Percentiles rank a stretch among this genome's conserved stretches.
These are phyloP conservation scores for Gossypium stocksii DNA, from an alignment of 345 rosid genomes.

Conservation along the genomic window DNA sequence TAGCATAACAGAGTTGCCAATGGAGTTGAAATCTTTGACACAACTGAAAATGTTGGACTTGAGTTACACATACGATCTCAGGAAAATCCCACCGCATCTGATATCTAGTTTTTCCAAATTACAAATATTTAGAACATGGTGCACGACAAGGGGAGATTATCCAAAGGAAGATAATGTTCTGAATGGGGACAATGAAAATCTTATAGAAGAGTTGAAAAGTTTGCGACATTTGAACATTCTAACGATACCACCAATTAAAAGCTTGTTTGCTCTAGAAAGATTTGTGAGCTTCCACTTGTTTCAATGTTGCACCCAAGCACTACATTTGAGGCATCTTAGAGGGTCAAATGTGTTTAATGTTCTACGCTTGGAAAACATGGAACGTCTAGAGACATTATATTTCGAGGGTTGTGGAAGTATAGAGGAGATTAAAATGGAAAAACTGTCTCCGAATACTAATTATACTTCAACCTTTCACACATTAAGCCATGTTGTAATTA, in stretches of 20 bases:
- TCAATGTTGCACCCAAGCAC: background rate
- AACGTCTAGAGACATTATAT: background rate
- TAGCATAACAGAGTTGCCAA: background rate
- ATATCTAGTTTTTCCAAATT: background rate
- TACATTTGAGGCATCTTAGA: background rate
- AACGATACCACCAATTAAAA: background rate
- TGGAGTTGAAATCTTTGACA: background rate
- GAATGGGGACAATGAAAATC: background rate
- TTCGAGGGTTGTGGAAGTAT: background rate
- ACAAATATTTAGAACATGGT: background rate
- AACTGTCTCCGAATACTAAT: background rate
- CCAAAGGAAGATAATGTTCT: background rate
- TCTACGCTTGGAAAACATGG: background rate
- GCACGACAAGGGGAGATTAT: background rate
- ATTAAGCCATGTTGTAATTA: background rate
- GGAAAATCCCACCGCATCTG: background rate
- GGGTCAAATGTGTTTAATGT: background rate
- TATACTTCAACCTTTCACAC: background rate
- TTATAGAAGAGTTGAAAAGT: background rate
- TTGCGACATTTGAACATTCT: background rate
- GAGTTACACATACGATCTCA: background rate
- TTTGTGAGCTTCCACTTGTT: background rate
- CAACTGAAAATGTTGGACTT: background rate
- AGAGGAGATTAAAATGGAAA: background rate
- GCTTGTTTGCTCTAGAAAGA: background rate